phyloP scores from a whole-genome alignment of 2,329 filamentous ascomycete species.

The Aspergillus pseudoviridinutans region DNA sequence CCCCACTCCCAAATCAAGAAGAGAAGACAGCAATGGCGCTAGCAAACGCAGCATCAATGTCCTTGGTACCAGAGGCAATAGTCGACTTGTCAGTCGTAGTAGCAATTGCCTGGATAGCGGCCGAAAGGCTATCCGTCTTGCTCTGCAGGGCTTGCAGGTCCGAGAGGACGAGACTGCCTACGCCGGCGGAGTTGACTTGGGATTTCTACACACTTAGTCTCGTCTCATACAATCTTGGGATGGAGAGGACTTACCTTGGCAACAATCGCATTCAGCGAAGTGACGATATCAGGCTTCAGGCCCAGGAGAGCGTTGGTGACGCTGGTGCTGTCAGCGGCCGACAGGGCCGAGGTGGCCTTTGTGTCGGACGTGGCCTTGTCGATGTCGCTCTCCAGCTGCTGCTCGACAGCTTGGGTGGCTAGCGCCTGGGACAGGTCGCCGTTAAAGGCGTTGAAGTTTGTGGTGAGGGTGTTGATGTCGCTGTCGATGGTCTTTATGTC shows the following conservation, averaged over 20 bases:
- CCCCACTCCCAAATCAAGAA: not conserved
- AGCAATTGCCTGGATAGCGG: conserved; percentile 2
- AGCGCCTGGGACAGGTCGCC: conserved; percentile 1
- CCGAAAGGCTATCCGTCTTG: conserved; percentile 3
- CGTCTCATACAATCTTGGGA: not conserved
- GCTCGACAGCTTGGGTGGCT: conserved; percentile 3
- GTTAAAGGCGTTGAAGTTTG: conserved; percentile 1
- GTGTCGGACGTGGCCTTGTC: conserved; percentile 4
- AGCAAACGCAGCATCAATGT: conserved; percentile 6
- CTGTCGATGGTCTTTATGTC: conserved; percentile 7
- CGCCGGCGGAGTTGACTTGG: not conserved
- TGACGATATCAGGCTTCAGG: conserved; percentile 5
- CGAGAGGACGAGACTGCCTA: not conserved
- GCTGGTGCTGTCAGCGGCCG: conserved; percentile 1
- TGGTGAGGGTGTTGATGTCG: conserved; percentile 1
- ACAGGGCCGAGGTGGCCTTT: conserved; percentile 2
- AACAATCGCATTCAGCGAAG: conserved; percentile 2
- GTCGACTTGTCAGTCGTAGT: conserved; percentile 5
- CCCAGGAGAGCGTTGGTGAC: conserved; percentile 5
- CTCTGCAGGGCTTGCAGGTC: conserved; percentile 2
- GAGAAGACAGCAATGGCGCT: conserved; percentile 5
- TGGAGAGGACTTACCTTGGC: conserved; percentile 3
- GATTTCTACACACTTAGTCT: conserved; percentile 2
- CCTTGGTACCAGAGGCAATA: not conserved
- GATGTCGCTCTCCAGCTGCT: conserved; percentile 4